phyloP scores from a whole-genome alignment of 192 early-diverging fungal species.

The Diversispora epigaea region DNA sequence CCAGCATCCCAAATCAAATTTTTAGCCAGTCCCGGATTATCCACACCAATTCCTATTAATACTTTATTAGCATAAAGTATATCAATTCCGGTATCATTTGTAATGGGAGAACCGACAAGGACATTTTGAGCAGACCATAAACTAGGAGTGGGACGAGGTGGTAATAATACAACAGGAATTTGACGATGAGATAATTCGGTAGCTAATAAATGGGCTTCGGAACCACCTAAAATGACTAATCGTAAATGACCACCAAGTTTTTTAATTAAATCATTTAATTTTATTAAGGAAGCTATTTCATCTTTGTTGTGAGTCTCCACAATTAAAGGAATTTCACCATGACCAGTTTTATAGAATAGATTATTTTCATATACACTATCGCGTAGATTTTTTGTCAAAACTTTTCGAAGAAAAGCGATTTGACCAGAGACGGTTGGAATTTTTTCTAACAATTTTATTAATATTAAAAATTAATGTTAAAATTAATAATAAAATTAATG shows the following conservation, averaged over 20 bases:
- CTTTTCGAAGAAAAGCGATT: conserved; percentile 47
- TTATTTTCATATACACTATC: conserved; percentile 24
- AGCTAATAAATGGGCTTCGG: conserved; percentile 67
- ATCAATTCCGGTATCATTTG: conserved; percentile 52
- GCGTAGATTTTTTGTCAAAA: conserved; percentile 40
- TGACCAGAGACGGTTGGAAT: conserved; percentile 57
- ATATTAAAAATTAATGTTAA: no score
- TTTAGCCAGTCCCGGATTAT: conserved; percentile 54
- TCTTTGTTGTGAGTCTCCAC: conserved; percentile 54
- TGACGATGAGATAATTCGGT: conserved; percentile 50
- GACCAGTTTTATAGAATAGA: conserved; percentile 42
- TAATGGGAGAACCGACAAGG: conserved; percentile 53
- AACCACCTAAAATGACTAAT: conserved; percentile 63
- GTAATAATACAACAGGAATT: conserved; percentile 64
- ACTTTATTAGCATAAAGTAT: conserved; percentile 60
- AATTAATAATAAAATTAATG: no score
- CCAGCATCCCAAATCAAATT: conserved; percentile 79
- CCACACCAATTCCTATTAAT: conserved; percentile 55
- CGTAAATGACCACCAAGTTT: conserved; percentile 39
- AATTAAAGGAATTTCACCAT: conserved; percentile 53
- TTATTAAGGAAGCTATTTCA: conserved; percentile 68
- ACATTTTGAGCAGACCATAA: conserved; percentile 63
- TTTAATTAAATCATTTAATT: conserved; percentile 52
- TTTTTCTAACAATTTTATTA: conserved; percentile 35
- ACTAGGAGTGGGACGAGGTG: conserved; percentile 63